Evolutionary conservation across 306 rosid genomes (phyloP).

Genomic region (Phaseolus lunatus): DNA sequence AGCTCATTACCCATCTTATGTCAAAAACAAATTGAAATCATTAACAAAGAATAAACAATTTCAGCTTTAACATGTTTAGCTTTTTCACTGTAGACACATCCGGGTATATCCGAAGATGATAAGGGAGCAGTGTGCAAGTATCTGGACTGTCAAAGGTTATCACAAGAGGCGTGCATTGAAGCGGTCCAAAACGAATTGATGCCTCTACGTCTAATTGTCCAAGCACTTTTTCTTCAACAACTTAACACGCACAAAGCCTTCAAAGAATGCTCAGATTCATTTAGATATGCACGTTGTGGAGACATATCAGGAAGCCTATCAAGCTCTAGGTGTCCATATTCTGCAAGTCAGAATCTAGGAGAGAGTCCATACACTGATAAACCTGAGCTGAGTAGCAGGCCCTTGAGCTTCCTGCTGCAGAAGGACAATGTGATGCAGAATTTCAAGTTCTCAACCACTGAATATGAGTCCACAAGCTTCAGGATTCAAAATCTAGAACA

Average conservation of each 20-base stretch:
- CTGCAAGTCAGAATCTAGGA: slow-evolving; percentile 61
- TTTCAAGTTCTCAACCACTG: slow-evolving; percentile 61
- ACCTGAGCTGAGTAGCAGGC: slow-evolving; percentile 53
- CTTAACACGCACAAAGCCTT: slow-evolving; percentile 81
- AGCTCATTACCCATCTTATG: not conserved
- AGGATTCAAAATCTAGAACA: slow-evolving; percentile 82
- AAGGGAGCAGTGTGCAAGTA: slow-evolving; percentile 80
- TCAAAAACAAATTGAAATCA: not conserved
- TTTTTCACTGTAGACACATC: slow-evolving; percentile 61
- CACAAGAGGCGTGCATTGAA: slow-evolving; percentile 84
- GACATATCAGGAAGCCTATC: slow-evolving; percentile 77
- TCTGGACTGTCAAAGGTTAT: slow-evolving; percentile 76
- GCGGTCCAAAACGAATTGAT: slow-evolving; percentile 93
- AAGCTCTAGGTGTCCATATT: slow-evolving; percentile 66
- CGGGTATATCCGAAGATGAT: slow-evolving; percentile 69
- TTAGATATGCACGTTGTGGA: slow-evolving; percentile 63
- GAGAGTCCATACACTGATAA: slow-evolving; percentile 73
- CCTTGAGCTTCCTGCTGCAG: slow-evolving; percentile 69
- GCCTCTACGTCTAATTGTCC: slow-evolving; percentile 89
- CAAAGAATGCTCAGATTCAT: slow-evolving; percentile 86
- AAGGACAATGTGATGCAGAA: slow-evolving; percentile 60
- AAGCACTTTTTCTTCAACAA: slow-evolving; percentile 86
- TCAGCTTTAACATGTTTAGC: slow-evolving; percentile 17
- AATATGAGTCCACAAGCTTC: slow-evolving; percentile 87
- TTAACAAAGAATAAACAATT: not conserved